Evolutionary conservation across 805 yeast genomes (phyloP).

Genomic region (Cyberlindnera mrakii): DNA sequence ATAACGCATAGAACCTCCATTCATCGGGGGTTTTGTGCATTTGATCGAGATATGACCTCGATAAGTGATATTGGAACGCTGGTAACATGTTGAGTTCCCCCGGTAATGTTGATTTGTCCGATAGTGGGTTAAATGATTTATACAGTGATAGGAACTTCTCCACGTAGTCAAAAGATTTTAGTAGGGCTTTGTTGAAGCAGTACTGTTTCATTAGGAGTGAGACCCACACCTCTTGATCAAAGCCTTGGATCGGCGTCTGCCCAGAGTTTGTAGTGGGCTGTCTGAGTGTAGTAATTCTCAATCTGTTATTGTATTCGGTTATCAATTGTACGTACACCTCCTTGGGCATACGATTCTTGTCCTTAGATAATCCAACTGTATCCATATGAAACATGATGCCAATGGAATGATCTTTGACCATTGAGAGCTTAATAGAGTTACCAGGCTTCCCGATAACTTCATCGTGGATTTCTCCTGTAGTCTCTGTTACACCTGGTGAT

Average conservation of each 20-base stretch:
- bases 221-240: conserved; percentile 67
- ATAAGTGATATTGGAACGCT: conserved; percentile 86
- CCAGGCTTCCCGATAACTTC: conserved; percentile 77
- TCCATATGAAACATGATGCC: conserved; percentile 79
- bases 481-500: conserved; percentile 61
- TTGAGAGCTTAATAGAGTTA: conserved; percentile 72
- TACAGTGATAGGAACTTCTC: conserved; percentile 61
- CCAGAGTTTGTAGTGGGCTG: conserved; percentile 47
- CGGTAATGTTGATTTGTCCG: conserved; percentile 70
- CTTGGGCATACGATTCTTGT: conserved; percentile 22
- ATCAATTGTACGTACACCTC: conserved; percentile 65
- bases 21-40: conserved; percentile 97
- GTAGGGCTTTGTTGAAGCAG: background rate
- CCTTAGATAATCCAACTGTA: conserved; percentile 30
- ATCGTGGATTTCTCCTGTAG: conserved; percentile 77
- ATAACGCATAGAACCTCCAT: conserved; percentile 88
- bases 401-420: conserved; percentile 76
- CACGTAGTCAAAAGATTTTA: background rate
- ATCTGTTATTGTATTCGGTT: conserved; percentile 71
- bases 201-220: background rate
- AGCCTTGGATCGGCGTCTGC: conserved; percentile 37
- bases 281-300: conserved; percentile 80
- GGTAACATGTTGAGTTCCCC: conserved; percentile 81
- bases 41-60: conserved; percentile 89
- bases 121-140: conserved; percentile 85